Evolutionary conservation across 768 basidiomycete genomes (phyloP), one percentile per base, ranked within the genome.

Genomic region (Lentinus brumalis): DNA sequence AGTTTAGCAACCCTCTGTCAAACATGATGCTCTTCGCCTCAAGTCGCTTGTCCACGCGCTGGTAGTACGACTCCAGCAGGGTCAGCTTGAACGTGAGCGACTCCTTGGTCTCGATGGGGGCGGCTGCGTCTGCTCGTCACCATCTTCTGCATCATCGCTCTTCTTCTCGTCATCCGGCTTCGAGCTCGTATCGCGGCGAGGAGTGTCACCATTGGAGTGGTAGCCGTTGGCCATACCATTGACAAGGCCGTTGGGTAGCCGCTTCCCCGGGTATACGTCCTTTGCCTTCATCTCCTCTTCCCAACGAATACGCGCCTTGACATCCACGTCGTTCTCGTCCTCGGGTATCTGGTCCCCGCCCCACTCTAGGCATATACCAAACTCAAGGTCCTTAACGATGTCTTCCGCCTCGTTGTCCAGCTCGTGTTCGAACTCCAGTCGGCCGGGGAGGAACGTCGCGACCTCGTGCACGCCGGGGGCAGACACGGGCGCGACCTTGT

Each of bases 341-440:
- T 93, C 91, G 2, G 81, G 76, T 56, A 89, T 87, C 65, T 88
- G 79, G 68, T 92, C 92, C 2, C 96, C 97, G 1, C 91, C 95
- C 70, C 86, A 96, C 35, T 86, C 83, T 21, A 84, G 79, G 61
- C 93, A 93, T n/a, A 95, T 77, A 2, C 93, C 96, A 67, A 98
- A 98, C 71, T 98, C 96, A 64, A 99, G 80, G 71, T 98, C 94
- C 74, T 98, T 98, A 64, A 98, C 89, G 2, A 93, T 75, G 68
- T 96, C 89, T 71, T 99, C 96, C 0, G 96, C 96, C 53, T 99
- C 96, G 72, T 99, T 97, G 70, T 98, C 96, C 5, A 94, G 77
- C 74, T 99, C 96, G 67, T 96, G 95, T 71, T 99, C 96, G 71
- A 99, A 99, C 74, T 99, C 96, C 39, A 99, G 81, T n/a, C 96